Conservation (phyloP, 345 rosid genomes). For the Combretum micranthum region DNA sequence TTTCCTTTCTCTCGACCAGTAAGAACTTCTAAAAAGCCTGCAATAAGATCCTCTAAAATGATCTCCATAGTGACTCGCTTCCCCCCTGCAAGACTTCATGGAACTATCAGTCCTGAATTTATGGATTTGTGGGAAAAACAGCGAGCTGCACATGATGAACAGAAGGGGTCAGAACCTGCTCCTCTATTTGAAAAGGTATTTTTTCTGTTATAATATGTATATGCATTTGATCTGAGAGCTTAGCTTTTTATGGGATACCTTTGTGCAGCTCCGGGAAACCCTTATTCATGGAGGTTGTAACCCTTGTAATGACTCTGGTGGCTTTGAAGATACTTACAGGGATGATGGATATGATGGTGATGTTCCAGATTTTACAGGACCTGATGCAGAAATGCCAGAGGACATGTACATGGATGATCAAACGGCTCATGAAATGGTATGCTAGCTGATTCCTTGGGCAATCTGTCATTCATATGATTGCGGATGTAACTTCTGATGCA, state of each 20-base stretch:
- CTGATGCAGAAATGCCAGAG: slow-evolving; percentile 46
- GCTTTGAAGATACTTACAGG: slow-evolving; percentile 24
- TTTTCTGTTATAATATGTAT: background rate
- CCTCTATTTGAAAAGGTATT: slow-evolving; percentile 74
- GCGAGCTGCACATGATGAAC: slow-evolving; percentile 14
- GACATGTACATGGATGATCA: slow-evolving; percentile 43
- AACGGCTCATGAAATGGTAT: slow-evolving; percentile 28
- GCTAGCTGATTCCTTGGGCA: slow-evolving; percentile 10
- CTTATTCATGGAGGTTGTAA: slow-evolving; percentile 42
- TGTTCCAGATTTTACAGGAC: slow-evolving; percentile 40
- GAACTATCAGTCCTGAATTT: slow-evolving; percentile 73
- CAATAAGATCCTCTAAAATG: slow-evolving; percentile 23
- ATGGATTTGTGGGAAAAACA: slow-evolving; percentile 51
- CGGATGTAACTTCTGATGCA: slow-evolving; percentile 6
- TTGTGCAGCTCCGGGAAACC: slow-evolving; percentile 66
- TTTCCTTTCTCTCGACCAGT: slow-evolving; percentile 39
- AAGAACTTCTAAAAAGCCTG: slow-evolving; percentile 45
- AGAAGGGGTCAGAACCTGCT: slow-evolving; percentile 29
- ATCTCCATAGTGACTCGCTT: slow-evolving; percentile 40
- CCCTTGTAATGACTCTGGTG: slow-evolving; percentile 25
- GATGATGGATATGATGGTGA: slow-evolving; percentile 41
- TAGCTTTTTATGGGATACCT: slow-evolving; percentile 8
- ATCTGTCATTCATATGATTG: slow-evolving; percentile 3
- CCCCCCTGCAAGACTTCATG: slow-evolving; percentile 71
- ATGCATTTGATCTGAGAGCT: background rate